These are phyloP conservation scores for Dovyalis caffra DNA, from an alignment of 345 rosid species.

Conservation along the genomic window DNA sequence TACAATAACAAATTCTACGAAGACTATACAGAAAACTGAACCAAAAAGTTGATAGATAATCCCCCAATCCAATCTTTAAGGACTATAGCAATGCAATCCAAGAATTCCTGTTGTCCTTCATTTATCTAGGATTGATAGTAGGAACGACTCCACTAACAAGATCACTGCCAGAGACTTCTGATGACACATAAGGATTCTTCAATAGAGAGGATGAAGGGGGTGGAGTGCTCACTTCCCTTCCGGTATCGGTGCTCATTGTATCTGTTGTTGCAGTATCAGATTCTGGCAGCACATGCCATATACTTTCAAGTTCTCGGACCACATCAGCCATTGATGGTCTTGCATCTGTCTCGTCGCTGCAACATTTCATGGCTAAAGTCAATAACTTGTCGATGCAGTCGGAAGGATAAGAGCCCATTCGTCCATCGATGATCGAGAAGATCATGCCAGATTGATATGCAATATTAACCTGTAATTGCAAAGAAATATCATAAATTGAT, in stretches of 20 bases:
- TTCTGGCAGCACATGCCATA: conserved; percentile 64
- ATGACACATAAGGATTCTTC: conserved; percentile 56
- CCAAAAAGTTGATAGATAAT: background rate
- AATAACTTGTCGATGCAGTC: conserved; percentile 80
- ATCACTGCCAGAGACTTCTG: conserved; percentile 83
- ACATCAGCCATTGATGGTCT: conserved; percentile 95
- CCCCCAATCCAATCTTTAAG: background rate
- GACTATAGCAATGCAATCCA: background rate
- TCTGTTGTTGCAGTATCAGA: conserved; percentile 31
- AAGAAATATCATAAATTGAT: no score
- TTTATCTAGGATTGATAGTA: conserved; percentile 64
- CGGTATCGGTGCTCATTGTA: conserved; percentile 5
- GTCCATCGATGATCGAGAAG: conserved; percentile 70
- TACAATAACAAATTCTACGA: background rate
- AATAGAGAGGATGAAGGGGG: conserved; percentile 45
- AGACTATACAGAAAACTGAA: background rate
- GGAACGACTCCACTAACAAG: conserved; percentile 80
- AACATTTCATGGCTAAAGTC: conserved; percentile 67
- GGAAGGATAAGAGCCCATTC: conserved; percentile 89
- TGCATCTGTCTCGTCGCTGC: conserved; percentile 65
- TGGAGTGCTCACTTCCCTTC: conserved; percentile 22
- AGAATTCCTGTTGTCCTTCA: background rate
- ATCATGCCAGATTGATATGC: conserved; percentile 73
- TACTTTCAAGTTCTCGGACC: conserved; percentile 73
- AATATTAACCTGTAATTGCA: conserved; percentile 67